Conservation (phyloP, 179 eudicot genomes). For the Amaranthus tricolor region DNA sequence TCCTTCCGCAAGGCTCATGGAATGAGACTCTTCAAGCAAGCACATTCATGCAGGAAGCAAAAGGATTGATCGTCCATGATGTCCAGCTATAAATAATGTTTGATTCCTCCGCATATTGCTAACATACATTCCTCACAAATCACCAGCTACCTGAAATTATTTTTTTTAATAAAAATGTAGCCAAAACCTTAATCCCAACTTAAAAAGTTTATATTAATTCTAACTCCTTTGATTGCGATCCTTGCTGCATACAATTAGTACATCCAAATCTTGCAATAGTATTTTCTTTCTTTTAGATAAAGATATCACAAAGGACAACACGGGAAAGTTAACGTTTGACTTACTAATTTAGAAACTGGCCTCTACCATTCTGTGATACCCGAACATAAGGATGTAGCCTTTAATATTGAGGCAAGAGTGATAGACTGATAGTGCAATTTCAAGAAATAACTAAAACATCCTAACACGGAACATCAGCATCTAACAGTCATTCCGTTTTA, state of each 20-base stretch:
- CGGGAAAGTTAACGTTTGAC: no score
- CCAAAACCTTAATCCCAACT: background rate
- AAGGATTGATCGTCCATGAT: background rate
- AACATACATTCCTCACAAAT: constrained; percentile 15
- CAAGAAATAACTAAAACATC: no score
- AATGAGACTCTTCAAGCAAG: constrained; percentile 1
- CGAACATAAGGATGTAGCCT: no score
- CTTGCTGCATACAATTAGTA: background rate
- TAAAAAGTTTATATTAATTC: background rate
- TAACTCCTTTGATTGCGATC: background rate
- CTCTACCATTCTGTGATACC: no score
- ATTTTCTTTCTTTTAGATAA: no score
- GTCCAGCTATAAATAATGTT: background rate
- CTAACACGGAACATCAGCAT: no score
- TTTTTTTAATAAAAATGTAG: background rate
- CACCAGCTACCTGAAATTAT: constrained; percentile 24
- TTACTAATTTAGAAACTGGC: background rate
- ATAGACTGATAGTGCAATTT: background rate
- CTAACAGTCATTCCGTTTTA: no score
- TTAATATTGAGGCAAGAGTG: background rate
- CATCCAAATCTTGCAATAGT: background rate
- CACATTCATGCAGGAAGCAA: constrained; percentile 12
- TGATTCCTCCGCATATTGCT: constrained; percentile 10
- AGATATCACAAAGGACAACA: no score
- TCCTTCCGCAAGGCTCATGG: background rate